Evolutionary conservation across 2,329 filamentous ascomycete species (phyloP).

Genomic region (Colletotrichum destructivum): DNA sequence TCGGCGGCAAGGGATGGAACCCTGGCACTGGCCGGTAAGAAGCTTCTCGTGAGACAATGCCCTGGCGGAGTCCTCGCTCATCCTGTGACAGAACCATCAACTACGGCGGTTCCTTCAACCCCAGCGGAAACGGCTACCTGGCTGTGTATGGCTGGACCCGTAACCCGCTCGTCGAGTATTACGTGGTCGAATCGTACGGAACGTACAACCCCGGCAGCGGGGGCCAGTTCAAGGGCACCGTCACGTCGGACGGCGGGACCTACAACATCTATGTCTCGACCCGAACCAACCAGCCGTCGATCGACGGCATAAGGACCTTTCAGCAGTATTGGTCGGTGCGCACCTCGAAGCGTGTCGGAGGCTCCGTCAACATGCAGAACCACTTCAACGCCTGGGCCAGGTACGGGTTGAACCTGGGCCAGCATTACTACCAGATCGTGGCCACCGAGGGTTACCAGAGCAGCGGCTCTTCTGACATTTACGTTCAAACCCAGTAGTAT

Average conservation of each 20-base stretch:
- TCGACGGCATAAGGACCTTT: conserved; percentile 64
- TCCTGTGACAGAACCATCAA: conserved; percentile 41
- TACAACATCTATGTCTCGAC: conserved; percentile 55
- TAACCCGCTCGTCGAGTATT: conserved; percentile 57
- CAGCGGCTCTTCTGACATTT: conserved; percentile 61
- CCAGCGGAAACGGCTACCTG: conserved; percentile 60
- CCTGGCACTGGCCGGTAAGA: conserved; percentile 59
- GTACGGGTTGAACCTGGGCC: conserved; percentile 61
- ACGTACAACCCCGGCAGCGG: conserved; percentile 59
- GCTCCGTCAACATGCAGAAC: conserved; percentile 64
- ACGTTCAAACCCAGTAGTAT: conserved; percentile 43
- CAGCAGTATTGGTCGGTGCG: conserved; percentile 68
- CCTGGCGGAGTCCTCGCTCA: background rate
- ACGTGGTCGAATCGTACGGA: conserved; percentile 61
- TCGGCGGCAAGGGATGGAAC: conserved; percentile 72
- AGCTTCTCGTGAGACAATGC: background rate
- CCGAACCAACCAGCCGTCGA: conserved; percentile 60
- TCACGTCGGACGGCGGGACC: conserved; percentile 52
- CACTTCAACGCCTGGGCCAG: conserved; percentile 69
- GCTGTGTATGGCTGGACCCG: conserved; percentile 60
- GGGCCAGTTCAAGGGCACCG: conserved; percentile 50
- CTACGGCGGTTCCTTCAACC: conserved; percentile 50
- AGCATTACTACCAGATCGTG: conserved; percentile 68
- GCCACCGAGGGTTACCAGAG: conserved; percentile 68
- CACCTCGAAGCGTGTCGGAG: conserved; percentile 61